Conservation (phyloP, 306 rosid species). For the Echinosophora koreensis region DNA sequence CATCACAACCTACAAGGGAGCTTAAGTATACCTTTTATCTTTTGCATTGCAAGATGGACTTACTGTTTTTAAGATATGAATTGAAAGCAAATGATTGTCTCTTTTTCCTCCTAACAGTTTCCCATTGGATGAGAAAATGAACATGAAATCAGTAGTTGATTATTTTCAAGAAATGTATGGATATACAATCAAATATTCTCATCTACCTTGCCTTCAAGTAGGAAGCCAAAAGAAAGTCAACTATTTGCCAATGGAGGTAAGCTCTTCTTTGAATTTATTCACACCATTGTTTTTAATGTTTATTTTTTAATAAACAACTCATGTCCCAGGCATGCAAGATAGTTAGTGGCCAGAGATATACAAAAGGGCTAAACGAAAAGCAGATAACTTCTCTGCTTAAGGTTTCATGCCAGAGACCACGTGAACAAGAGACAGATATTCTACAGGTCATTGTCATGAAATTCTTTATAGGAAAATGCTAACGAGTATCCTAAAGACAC, state of each 20-base stretch:
- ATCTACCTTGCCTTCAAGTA: constrained; percentile 63
- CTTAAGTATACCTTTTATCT: constrained; percentile 47
- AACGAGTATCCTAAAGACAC: no score
- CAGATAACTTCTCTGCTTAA: constrained; percentile 60
- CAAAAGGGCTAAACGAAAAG: constrained; percentile 58
- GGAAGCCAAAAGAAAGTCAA: constrained; percentile 59
- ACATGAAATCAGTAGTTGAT: constrained; percentile 64
- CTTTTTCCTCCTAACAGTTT: constrained; percentile 46
- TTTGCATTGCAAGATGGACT: constrained; percentile 8
- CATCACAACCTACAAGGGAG: constrained; percentile 63
- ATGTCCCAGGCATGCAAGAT: constrained; percentile 57
- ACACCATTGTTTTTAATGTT: background rate
- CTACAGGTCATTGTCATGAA: constrained; percentile 48
- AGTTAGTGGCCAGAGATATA: constrained; percentile 62
- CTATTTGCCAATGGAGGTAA: constrained; percentile 64
- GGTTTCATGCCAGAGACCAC: constrained; percentile 64
- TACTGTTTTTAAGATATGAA: background rate
- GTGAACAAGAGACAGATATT: constrained; percentile 58
- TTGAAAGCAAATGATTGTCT: background rate
- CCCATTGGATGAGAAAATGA: constrained; percentile 62
- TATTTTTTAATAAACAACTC: background rate
- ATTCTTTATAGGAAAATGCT: constrained; percentile 32
- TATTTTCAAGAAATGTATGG: constrained; percentile 62
- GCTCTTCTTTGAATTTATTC: constrained; percentile 20
- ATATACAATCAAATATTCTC: constrained; percentile 55